These are phyloP conservation scores for Panaeolus papilionaceus DNA, from an alignment of 768 basidiomycete species.

Conservation along the genomic window DNA sequence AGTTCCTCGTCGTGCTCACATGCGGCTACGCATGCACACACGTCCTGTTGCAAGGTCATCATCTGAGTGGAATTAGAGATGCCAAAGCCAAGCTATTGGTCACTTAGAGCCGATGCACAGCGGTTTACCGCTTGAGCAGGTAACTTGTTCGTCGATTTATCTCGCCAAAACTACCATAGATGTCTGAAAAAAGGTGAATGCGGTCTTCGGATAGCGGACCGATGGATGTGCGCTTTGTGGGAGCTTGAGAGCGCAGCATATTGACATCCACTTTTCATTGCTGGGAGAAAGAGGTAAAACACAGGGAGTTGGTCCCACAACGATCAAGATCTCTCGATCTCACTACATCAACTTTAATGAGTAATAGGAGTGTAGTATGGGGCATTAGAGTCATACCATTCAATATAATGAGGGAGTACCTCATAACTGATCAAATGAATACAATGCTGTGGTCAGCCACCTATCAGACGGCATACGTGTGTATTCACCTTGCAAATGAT, in stretches of 20 bases:
- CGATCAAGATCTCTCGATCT: slow-evolving; percentile 9
- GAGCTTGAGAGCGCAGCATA: slow-evolving; percentile 9
- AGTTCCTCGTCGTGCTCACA: neutral
- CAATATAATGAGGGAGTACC: neutral
- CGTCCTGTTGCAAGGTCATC: neutral
- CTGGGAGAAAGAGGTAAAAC: slow-evolving; percentile 10
- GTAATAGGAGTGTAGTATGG: slow-evolving; percentile 3
- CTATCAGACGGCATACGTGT: neutral
- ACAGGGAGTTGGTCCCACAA: slow-evolving; percentile 9
- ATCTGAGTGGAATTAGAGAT: slow-evolving; percentile 8
- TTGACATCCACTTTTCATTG: slow-evolving; percentile 1
- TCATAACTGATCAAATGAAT: slow-evolving; percentile 5
- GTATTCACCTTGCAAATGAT: neutral
- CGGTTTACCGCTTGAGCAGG: slow-evolving; percentile 6
- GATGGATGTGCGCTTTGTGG: slow-evolving; percentile 8
- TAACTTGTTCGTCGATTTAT: slow-evolving; percentile 7
- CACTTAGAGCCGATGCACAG: slow-evolving; percentile 11
- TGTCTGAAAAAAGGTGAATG: slow-evolving; percentile 9
- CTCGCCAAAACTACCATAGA: slow-evolving; percentile 9
- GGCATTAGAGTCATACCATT: neutral
- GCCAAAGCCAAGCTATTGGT: neutral
- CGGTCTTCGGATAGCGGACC: slow-evolving; percentile 10
- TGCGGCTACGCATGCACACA: slow-evolving; percentile 8
- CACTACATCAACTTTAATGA: neutral
- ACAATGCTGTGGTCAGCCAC: neutral